These are phyloP conservation scores for Tricholomella constricta DNA, from an alignment of 768 basidiomycete species.

Conservation along the genomic window DNA sequence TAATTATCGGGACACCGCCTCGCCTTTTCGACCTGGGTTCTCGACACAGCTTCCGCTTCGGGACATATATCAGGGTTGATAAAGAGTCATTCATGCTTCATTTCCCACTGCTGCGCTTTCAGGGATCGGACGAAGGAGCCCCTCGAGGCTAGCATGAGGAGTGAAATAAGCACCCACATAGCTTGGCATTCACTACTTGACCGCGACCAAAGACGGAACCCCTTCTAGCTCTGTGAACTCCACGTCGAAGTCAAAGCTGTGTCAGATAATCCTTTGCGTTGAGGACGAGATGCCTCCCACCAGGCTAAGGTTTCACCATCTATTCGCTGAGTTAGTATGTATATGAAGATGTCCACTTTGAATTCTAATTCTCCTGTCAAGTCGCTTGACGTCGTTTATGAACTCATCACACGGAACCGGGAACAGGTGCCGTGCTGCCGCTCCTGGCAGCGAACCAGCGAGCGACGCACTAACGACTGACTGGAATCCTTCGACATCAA, in stretches of 20 bases:
- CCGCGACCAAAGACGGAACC: slow-evolving; percentile 30
- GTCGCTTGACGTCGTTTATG: not conserved
- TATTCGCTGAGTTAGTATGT: slow-evolving; percentile 59
- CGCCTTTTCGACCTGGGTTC: slow-evolving; percentile 5
- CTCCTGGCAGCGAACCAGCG: slow-evolving; percentile 72
- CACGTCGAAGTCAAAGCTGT: slow-evolving; percentile 56
- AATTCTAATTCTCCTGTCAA: not conserved
- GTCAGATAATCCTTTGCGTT: slow-evolving; percentile 61
- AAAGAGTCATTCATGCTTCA: not conserved
- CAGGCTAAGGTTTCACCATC: slow-evolving; percentile 66
- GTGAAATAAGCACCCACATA: not conserved
- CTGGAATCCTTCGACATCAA: too few relatives aligned
- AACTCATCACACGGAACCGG: not conserved
- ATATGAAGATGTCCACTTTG: not conserved
- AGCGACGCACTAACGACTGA: slow-evolving; percentile 59
- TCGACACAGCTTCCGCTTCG: slow-evolving; percentile 3
- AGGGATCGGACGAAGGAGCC: not conserved
- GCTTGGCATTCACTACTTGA: not conserved
- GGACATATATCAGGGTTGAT: too few relatives aligned
- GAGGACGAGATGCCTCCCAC: slow-evolving; percentile 68
- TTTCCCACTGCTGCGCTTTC: slow-evolving; percentile 7
- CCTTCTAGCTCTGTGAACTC: slow-evolving; percentile 65
- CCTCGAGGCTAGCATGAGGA: slow-evolving; percentile 11
- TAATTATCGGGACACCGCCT: slow-evolving; percentile 12
- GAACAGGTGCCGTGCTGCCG: slow-evolving; percentile 58